Base-by-base conservation (phyloP, 768 basidiomycete species). In the Neoboletus brunneissimus region DNA sequence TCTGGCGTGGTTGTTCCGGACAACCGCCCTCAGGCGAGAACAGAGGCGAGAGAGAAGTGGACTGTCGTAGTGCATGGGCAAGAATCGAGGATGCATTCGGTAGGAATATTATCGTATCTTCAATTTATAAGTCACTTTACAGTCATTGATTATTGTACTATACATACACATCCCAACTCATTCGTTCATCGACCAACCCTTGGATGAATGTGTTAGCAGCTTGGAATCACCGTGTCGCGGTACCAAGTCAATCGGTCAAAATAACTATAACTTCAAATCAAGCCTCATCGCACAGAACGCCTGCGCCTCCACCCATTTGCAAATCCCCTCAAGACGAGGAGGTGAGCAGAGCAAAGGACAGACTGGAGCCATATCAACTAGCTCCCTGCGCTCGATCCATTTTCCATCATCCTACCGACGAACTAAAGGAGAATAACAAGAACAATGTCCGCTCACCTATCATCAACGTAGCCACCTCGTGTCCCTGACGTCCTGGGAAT, bases 1-100 rank as follows among this genome's bases (percentile, higher is more conserved):
- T 61, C 69, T 94, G 53, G 91, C 91, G 0, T 94, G 91, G 91
- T 66, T 92, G 27, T 70, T 94, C 42, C 78, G 87, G 59, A 84
- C 82, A 6, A 80, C 80, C 3, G 90, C 89, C 47, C 75, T 77
- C n/a, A 79, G 73, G 56, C 76, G 80, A 31, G 82, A 80, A 55
- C 70, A 64, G 5, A 50, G 22, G 20, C 51, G 23, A 18, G 56
- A 53, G 10, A 15, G 1, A 12, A 29, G 31, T 25, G 53, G 38
- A 3, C 23, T 47, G 10, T 56, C 58, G 0, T 67, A 64, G 47
- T 20, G 2, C 7, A 0, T 22, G 1, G 1, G 1, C 32, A 29
- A 4, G 41, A 18, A 25, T 11, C 40, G 12, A 25, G 16, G 9
- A 32, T 6, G 18, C n/a, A n/a, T n/a, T n/a, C n/a, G n/a, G n/a